Percentiles rank a stretch among this genome's conserved stretches.
These are phyloP conservation scores for Verbascum thapsus DNA, from an alignment of 257 asterid species.

Conservation along the genomic window DNA sequence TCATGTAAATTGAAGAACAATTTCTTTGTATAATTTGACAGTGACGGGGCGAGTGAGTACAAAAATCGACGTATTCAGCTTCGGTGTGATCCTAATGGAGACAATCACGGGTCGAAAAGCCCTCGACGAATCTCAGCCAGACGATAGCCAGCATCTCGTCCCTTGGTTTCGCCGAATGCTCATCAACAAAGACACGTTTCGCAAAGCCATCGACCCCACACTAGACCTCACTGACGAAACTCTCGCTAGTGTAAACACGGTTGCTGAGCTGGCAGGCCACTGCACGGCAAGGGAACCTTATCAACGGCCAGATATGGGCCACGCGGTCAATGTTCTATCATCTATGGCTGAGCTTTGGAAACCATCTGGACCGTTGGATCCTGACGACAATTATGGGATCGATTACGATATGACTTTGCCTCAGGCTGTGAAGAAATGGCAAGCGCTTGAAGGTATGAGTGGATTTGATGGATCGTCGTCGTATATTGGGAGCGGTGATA, in stretches of 20 bases:
- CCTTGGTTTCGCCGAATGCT: constrained; percentile 79
- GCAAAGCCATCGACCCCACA: constrained; percentile 59
- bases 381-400: constrained; percentile 67
- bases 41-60: constrained; percentile 91
- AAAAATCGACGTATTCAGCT: constrained; percentile 74
- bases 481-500: constrained; percentile 55
- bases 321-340: constrained; percentile 74
- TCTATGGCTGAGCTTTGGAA: constrained; percentile 85
- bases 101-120: constrained; percentile 71
- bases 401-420: constrained; percentile 80
- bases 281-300: constrained; percentile 77
- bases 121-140: constrained; percentile 59
- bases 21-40: constrained; percentile 26
- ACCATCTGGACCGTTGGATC: constrained; percentile 68
- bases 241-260: constrained; percentile 55
- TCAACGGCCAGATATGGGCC: constrained; percentile 89
- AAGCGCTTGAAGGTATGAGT: constrained; percentile 73
- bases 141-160: constrained; percentile 73
- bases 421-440: constrained; percentile 89
- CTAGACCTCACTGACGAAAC: constrained; percentile 58
- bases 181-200: constrained; percentile 54
- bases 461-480: constrained; percentile 53
- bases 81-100: constrained; percentile 87
- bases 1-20: neutral
- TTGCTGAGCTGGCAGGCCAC: constrained; percentile 87